Evolutionary conservation across 108 stramenopile species (phyloP).

Genomic region (Nannochloropsis gaditana): DNA sequence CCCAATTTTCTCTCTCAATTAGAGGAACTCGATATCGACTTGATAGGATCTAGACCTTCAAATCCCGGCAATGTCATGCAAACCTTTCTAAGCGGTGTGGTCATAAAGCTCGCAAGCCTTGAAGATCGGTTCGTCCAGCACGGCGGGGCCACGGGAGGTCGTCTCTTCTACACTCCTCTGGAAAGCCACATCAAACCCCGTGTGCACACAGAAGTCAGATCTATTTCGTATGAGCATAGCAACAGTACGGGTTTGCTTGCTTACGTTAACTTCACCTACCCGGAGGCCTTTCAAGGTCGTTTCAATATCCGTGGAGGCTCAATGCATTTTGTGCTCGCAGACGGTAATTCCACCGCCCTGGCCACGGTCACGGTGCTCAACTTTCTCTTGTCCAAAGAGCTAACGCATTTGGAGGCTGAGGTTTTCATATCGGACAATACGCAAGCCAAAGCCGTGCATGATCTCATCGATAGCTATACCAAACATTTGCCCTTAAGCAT

Average conservation of each 20-base stretch:
- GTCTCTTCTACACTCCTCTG: background rate
- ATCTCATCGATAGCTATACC: background rate
- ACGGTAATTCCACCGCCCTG: background rate
- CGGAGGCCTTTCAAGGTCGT: background rate
- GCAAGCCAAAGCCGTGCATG: conserved; percentile 19
- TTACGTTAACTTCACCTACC: background rate
- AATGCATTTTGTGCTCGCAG: background rate
- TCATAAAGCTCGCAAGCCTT: background rate
- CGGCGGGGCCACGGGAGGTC: background rate
- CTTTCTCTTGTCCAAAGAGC: background rate
- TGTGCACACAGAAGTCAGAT: conserved; percentile 16
- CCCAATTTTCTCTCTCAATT: background rate
- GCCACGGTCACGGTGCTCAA: background rate
- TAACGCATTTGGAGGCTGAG: background rate
- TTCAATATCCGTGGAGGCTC: conserved; percentile 15
- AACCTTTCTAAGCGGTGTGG: background rate
- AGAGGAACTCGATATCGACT: conserved; percentile 6
- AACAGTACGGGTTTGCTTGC: background rate
- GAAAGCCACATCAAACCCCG: background rate
- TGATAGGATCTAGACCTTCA: conserved; percentile 8
- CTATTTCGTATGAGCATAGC: background rate
- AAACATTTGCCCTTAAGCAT: background rate
- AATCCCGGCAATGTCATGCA: background rate
- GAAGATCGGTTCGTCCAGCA: background rate
- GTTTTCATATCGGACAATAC: background rate